Evolutionary conservation across 305 asterid species (phyloP).

Genomic region (Rubia peregrina): DNA sequence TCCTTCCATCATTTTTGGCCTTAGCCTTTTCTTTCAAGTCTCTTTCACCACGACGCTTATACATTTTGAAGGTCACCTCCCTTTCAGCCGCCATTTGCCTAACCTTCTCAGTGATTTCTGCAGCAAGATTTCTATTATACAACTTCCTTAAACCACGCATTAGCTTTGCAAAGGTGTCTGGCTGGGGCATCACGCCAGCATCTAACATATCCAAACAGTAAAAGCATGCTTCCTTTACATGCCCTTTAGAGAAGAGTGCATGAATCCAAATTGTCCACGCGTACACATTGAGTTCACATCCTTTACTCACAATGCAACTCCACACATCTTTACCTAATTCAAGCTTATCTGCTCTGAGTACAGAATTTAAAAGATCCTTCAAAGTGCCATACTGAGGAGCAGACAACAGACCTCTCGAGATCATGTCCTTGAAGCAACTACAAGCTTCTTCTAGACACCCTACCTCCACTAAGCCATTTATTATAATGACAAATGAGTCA

Average conservation of each 20-base stretch:
- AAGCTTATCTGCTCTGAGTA: constrained; percentile 71
- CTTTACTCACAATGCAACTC: constrained; percentile 63
- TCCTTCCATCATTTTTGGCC: constrained; percentile 59
- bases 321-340: constrained; percentile 67
- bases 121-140: constrained; percentile 75
- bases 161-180: constrained; percentile 88
- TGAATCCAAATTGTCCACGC: constrained; percentile 99
- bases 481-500: constrained; percentile 61
- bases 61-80: constrained; percentile 80
- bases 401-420: constrained; percentile 66
- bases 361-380: constrained; percentile 63
- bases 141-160: constrained; percentile 71
- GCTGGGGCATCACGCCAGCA: constrained; percentile 88
- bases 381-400: constrained; percentile 77
- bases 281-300: constrained; percentile 72
- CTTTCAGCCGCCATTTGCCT: constrained; percentile 82
- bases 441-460: constrained; percentile 65
- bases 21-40: constrained; percentile 72
- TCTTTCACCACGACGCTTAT: constrained; percentile 80
- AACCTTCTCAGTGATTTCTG: constrained; percentile 84
- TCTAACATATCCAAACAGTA: constrained; percentile 92
- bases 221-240: constrained; percentile 82
- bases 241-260: constrained; percentile 67
- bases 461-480: constrained; percentile 60
- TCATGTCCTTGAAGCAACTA: constrained; percentile 80